Percentiles rank a stretch among this genome's conserved stretches.
phyloP scores from a whole-genome alignment of 192 early-diverging fungal species.

The Linnemannia exigua region DNA sequence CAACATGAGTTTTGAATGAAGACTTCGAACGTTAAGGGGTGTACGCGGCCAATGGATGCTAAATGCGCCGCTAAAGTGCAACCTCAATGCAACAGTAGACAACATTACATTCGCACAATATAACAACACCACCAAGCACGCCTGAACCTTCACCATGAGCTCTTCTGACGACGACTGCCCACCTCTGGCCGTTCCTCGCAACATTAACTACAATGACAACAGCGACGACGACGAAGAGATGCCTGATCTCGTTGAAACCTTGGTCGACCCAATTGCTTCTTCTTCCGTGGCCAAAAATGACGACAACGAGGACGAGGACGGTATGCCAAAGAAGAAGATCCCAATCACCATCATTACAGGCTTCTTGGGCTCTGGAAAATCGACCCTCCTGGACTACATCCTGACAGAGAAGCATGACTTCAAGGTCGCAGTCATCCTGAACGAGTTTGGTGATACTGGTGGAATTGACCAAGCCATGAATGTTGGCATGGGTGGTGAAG shows the following conservation, averaged over 20 bases:
- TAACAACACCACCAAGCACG: too few species aligned
- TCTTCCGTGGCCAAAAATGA: too few species aligned
- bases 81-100: neutral
- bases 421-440: slow-evolving; percentile 97
- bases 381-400: slow-evolving; percentile 92
- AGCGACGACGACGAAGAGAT: slow-evolving; percentile 43
- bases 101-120: neutral
- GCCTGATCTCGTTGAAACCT: slow-evolving; percentile 41
- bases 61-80: neutral
- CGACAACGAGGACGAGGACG: neutral
- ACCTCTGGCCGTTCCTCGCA: slow-evolving; percentile 26
- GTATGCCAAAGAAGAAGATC: slow-evolving; percentile 37
- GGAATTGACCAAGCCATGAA: slow-evolving; percentile 96
- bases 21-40: neutral
- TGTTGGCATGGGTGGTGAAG: slow-evolving; percentile 82
- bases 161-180: slow-evolving; percentile 46
- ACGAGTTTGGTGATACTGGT: slow-evolving; percentile 97
- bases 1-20: neutral
- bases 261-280: neutral
- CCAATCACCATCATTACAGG: slow-evolving; percentile 66
- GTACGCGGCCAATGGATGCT: neutral
- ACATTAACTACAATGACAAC: neutral
- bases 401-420: slow-evolving; percentile 89
- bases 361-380: slow-evolving; percentile 91
- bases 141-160: slow-evolving; percentile 12